These are phyloP conservation scores for Tolypocladium nubicola DNA, from an alignment of 2,329 filamentous ascomycete genomes.

Conservation along the genomic window DNA sequence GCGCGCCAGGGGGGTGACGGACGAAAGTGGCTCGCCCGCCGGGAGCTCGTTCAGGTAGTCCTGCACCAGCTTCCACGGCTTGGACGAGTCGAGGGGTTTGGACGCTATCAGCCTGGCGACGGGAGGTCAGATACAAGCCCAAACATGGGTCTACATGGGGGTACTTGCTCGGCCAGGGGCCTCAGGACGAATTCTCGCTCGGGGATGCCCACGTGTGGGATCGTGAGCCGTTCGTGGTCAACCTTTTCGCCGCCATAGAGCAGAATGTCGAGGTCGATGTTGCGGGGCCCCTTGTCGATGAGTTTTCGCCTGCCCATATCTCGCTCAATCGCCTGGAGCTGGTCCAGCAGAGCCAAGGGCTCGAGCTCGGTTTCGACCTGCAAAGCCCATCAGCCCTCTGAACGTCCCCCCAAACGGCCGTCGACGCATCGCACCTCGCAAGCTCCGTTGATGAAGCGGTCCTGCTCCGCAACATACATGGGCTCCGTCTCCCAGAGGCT, in stretches of 20 bases:
- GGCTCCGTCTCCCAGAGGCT: constrained; percentile 88
- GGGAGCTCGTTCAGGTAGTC: constrained; percentile 52
- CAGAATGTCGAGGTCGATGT: constrained; percentile 89
- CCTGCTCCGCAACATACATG: constrained; percentile 92
- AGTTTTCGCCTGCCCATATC: constrained; percentile 70
- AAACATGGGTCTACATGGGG: background rate
- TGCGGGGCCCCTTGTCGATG: constrained; percentile 87
- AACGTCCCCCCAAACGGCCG: background rate
- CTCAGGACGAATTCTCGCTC: constrained; percentile 91
- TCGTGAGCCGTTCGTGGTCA: constrained; percentile 59
- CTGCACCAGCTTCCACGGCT: constrained; percentile 49
- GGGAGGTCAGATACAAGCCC: background rate
- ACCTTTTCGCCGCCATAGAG: constrained; percentile 63
- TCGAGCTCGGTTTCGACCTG: constrained; percentile 72
- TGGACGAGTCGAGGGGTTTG: constrained; percentile 38
- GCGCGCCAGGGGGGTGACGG: constrained; percentile 44
- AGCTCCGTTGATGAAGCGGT: constrained; percentile 80
- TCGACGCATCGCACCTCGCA: constrained; percentile 55
- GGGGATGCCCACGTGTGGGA: constrained; percentile 76
- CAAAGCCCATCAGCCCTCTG: background rate
- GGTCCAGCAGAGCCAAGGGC: constrained; percentile 66
- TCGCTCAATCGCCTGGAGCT: constrained; percentile 75
- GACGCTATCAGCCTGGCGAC: constrained; percentile 41
- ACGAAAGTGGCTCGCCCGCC: constrained; percentile 39
- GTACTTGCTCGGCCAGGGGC: constrained; percentile 64